Evolutionary conservation across 305 asterid genomes (phyloP).

Genomic region (Euphrasia arctica): DNA sequence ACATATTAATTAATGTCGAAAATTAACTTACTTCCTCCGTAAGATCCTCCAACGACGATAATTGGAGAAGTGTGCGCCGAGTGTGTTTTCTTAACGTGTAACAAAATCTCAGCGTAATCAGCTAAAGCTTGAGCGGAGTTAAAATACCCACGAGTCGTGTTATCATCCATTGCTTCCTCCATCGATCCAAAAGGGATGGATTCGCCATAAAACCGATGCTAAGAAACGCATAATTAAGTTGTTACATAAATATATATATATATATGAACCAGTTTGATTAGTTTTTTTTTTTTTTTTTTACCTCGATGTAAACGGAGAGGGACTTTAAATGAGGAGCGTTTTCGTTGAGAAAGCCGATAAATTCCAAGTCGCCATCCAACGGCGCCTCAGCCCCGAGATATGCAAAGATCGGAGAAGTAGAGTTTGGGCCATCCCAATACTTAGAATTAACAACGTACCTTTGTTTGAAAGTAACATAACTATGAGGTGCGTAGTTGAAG

Average conservation of each 20-base stretch:
- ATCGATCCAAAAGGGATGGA: constrained; percentile 53
- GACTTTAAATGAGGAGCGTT: constrained; percentile 64
- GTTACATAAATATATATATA: too few relatives aligned
- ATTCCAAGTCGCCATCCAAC: constrained; percentile 31
- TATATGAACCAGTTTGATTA: not conserved
- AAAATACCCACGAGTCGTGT: constrained; percentile 46
- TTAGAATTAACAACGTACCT: constrained; percentile 44
- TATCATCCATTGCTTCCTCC: constrained; percentile 42
- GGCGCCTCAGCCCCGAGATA: constrained; percentile 65
- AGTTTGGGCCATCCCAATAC: constrained; percentile 53
- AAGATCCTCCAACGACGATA: constrained; percentile 63
- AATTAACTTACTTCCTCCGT: constrained; percentile 73
- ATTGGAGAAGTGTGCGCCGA: constrained; percentile 51
- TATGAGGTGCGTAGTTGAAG: constrained; percentile 53
- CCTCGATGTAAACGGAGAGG: constrained; percentile 66
- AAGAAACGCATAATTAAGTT: not conserved
- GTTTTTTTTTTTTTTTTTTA: too few relatives aligned
- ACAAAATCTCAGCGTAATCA: constrained; percentile 59
- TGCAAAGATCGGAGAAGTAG: constrained; percentile 55
- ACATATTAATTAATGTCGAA: not conserved
- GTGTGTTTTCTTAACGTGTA: constrained; percentile 41
- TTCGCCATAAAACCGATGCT: constrained; percentile 71
- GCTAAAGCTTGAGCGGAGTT: constrained; percentile 78
- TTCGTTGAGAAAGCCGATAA: constrained; percentile 45
- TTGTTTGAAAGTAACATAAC: constrained; percentile 58